Percentiles rank a stretch among this genome's conserved stretches.
These are phyloP conservation scores for Aquilaria sinensis DNA, from an alignment of 345 rosid genomes.

Conservation along the genomic window DNA sequence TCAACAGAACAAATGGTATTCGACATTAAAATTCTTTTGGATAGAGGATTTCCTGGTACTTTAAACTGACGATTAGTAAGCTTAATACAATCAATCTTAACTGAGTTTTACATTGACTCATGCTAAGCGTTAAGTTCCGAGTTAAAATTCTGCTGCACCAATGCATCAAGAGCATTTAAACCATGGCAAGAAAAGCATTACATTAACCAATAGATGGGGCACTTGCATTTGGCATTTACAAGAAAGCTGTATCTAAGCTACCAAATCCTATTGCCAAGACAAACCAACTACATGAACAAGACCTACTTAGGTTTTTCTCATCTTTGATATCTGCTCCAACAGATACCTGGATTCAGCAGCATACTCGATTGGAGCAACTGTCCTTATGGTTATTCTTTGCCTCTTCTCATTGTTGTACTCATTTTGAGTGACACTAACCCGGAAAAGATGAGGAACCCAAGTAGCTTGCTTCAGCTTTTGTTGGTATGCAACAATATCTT, in stretches of 20 bases:
- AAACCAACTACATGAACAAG: background rate
- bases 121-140: too few relatives aligned
- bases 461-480: slow-evolving; percentile 70
- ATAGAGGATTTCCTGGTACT: too few relatives aligned
- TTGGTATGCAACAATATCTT: slow-evolving; percentile 44
- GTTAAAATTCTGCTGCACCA: too few relatives aligned
- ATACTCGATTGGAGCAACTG: slow-evolving; percentile 61
- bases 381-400: slow-evolving; percentile 78
- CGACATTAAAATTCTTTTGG: too few relatives aligned
- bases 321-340: slow-evolving; percentile 75
- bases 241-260: too few relatives aligned
- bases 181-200: too few relatives aligned
- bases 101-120: too few relatives aligned
- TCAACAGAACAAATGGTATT: too few relatives aligned
- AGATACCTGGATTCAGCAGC: slow-evolving; percentile 64
- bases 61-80: too few relatives aligned
- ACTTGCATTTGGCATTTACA: too few relatives aligned
- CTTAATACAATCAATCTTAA: too few relatives aligned
- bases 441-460: slow-evolving; percentile 71
- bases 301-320: slow-evolving; percentile 16
- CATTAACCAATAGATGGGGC: background rate
- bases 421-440: slow-evolving; percentile 61
- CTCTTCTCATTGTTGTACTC: slow-evolving; percentile 88
- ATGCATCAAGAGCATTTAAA: too few relatives aligned
- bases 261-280: background rate